Percentiles rank a stretch among this genome's conserved stretches.
Evolutionary conservation across 2,329 filamentous ascomycete species (phyloP).

Genomic region (Zymoseptoria tritici): DNA sequence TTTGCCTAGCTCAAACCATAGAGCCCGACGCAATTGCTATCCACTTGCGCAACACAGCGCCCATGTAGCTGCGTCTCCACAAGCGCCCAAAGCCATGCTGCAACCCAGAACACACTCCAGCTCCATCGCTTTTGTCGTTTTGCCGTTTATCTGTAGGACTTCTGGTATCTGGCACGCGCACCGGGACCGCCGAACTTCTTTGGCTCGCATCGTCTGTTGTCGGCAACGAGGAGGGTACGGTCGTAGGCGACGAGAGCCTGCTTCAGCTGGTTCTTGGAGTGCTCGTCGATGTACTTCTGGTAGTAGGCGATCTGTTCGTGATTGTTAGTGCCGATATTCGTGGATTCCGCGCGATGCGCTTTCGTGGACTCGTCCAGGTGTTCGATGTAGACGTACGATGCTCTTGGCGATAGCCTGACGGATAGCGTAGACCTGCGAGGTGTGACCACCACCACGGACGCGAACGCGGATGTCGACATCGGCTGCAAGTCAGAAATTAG

Average conservation of each 20-base stretch:
- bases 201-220: constrained; percentile 98
- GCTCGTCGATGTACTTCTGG: constrained; percentile 99
- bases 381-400: constrained; percentile 47
- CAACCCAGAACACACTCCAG: constrained; percentile 10
- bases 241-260: constrained; percentile 92
- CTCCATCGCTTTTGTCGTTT: constrained; percentile 5
- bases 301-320: constrained; percentile 71
- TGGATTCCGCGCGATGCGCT: not conserved
- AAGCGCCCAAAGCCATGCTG: constrained; percentile 14
- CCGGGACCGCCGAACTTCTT: constrained; percentile 96
- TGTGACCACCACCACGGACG: constrained; percentile 95
- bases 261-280: constrained; percentile 99
- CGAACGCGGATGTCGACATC: constrained; percentile 96
- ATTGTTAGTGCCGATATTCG: not conserved
- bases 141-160: constrained; percentile 86
- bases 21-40: constrained; percentile 8
- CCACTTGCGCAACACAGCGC: constrained; percentile 1
- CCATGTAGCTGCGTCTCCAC: constrained; percentile 8
- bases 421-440: constrained; percentile 95
- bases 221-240: constrained; percentile 94
- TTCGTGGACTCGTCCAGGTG: not conserved
- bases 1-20: constrained; percentile 9
- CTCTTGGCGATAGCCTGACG: constrained; percentile 98
- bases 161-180: constrained; percentile 95
- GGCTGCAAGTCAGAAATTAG: constrained; percentile 37